phyloP scores from a whole-genome alignment of 345 rosid species.

The Garcia nutans region DNA sequence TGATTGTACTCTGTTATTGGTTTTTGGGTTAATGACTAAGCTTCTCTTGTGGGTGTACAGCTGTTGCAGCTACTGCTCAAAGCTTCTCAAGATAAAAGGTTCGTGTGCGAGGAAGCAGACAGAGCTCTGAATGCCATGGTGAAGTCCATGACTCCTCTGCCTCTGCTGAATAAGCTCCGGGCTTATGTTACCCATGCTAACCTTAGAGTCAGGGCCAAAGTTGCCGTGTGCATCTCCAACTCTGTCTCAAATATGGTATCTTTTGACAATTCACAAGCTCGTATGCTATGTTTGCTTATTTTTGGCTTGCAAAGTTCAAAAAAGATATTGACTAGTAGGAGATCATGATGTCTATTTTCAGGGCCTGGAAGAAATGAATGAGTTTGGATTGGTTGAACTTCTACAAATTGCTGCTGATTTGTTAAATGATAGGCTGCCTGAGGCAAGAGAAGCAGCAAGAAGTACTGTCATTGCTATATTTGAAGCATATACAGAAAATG shows the following conservation, averaged over 20 bases:
- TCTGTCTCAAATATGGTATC: conserved; percentile 65
- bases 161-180: conserved; percentile 56
- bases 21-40: background rate
- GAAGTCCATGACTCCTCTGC: conserved; percentile 49
- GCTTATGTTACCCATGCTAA: conserved; percentile 57
- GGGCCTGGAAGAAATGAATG: conserved; percentile 60
- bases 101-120: conserved; percentile 91
- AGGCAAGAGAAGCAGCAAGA: conserved; percentile 89
- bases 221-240: conserved; percentile 57
- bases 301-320: background rate
- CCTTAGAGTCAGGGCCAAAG: conserved; percentile 77
- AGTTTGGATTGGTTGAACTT: conserved; percentile 54
- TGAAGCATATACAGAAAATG: conserved; percentile 39
- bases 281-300: background rate
- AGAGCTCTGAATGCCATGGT: conserved; percentile 59
- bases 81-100: conserved; percentile 90
- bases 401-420: conserved; percentile 56
- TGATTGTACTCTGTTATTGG: background rate
- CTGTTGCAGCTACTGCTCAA: conserved; percentile 71
- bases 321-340: background rate
- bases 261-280: background rate
- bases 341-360: conserved; percentile 18
- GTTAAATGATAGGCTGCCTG: conserved; percentile 79
- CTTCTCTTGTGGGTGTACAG: conserved; percentile 31
- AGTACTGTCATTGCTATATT: conserved; percentile 45